Evolutionary conservation across 129 eudicot genomes (phyloP).

Genomic region (Deinandra increscens): DNA sequence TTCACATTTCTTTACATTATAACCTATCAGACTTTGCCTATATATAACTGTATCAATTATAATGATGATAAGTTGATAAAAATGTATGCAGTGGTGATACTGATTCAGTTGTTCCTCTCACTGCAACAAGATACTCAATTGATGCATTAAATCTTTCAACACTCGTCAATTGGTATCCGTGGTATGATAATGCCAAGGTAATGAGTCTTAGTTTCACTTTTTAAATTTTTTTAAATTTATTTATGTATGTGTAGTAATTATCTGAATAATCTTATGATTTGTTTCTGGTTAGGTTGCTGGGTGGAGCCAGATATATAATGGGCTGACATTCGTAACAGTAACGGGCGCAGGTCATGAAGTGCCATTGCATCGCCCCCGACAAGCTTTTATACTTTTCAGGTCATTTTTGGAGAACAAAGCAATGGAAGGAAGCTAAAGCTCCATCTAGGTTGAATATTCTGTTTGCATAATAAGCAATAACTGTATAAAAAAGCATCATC

Average conservation of each 20-base stretch:
- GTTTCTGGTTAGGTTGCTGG: constrained; percentile 71
- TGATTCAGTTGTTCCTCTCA: constrained; percentile 83
- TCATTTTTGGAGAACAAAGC: constrained; percentile 74
- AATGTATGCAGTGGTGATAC: constrained; percentile 67
- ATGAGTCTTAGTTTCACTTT: not conserved
- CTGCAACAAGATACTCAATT: constrained; percentile 79
- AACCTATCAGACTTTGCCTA: not conserved
- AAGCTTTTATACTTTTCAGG: constrained; percentile 72
- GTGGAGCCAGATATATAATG: constrained; percentile 81
- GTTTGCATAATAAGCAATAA: constrained; percentile 13
- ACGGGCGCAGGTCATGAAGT: constrained; percentile 95
- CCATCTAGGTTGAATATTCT: constrained; percentile 20
- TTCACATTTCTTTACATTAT: not conserved
- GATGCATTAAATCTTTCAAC: constrained; percentile 83
- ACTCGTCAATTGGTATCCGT: constrained; percentile 66
- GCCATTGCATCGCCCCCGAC: constrained; percentile 85
- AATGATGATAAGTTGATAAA: not conserved
- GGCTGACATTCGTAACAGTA: constrained; percentile 75
- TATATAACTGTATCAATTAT: not conserved
- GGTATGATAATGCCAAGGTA: constrained; percentile 81
- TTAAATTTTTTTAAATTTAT: not conserved
- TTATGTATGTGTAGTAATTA: not conserved
- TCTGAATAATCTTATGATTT: not conserved
- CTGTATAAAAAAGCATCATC: constrained; percentile 16
- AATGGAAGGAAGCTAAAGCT: constrained; percentile 42